Conservation (phyloP, 768 basidiomycete species). For the Trametes gibbosa region DNA sequence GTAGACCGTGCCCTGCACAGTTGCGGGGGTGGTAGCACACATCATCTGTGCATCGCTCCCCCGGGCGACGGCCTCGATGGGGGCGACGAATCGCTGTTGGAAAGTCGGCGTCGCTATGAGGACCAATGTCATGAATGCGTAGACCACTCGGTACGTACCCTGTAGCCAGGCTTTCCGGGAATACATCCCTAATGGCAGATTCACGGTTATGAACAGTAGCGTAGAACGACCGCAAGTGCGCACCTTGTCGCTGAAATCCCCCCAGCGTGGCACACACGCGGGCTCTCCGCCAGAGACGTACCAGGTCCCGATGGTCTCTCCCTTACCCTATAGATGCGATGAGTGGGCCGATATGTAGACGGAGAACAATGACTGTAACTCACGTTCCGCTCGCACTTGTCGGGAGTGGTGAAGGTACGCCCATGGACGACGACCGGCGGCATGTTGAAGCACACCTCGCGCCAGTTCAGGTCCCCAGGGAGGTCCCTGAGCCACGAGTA, state of each 20-base stretch:
- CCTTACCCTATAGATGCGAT: neutral
- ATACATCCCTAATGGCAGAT: conserved; percentile 7
- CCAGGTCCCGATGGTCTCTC: conserved; percentile 12
- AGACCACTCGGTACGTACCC: neutral
- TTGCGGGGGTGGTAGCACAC: conserved; percentile 21
- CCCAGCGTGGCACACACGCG: conserved; percentile 16
- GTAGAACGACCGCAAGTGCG: neutral
- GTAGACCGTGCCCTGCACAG: neutral
- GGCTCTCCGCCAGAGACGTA: conserved; percentile 6
- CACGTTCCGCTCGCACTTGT: neutral
- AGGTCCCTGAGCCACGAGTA: conserved; percentile 15
- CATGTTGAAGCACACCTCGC: conserved; percentile 17
- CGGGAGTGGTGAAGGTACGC: conserved; percentile 1
- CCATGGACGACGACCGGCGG: conserved; percentile 16
- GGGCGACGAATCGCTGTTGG: conserved; percentile 19
- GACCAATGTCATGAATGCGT: neutral
- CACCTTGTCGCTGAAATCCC: conserved; percentile 9
- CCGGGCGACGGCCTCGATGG: conserved; percentile 20
- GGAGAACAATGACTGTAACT: neutral
- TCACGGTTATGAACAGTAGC: neutral
- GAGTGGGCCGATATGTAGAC: neutral
- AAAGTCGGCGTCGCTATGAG: neutral
- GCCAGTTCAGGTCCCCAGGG: conserved; percentile 11
- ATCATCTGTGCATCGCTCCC: conserved; percentile 26
- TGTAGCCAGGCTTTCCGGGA: neutral